Evolutionary conservation across 495 filamentous ascomycete species (phyloP), one percentile per base, ranked within the genome.

Genomic region (Daldinia grandis): DNA sequence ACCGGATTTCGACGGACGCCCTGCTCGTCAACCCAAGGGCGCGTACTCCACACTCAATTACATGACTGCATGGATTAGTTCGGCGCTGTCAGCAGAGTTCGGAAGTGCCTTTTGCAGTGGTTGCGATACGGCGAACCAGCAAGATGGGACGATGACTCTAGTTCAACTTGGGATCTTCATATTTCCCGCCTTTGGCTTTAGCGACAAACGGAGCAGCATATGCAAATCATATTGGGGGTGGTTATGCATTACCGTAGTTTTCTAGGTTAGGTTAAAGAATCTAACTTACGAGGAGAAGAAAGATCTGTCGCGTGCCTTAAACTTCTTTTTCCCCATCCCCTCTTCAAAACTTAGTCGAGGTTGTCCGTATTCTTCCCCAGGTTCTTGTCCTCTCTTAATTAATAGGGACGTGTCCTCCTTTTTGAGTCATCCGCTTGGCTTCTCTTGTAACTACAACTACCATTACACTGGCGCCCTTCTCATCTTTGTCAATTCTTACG

Each of bases 21-120:
- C 75, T 72, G 64, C 73, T 73, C 74, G 75, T 77, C 75, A 77
- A 75, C 58, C 65, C 62, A 77, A 77, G 75, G 75, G 75, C 75
- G 74, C 64, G 59, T 42, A 51, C 74, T 73, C 74, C 74, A 75
- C 74, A 62, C 30, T 56, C 31, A 55, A 27, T 64, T 64, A 61
- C 69, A 67, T 56, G 69, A 42, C 61, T 68, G 50, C 64, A 68
- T 68, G 69, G 64, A 25, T 62, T 35, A 49, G 40, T 57, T 72
- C 69, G 69, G 59, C 69, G 59, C 40, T 50, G 64, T 72, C 59
- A 68, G 64, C 70, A 73, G 44, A 73, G 70, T 54, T 50, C 65
- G 64, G 70, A 57, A 56, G 55, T 33, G 35, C 25, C 44, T 54
- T 60, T 42, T 72, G 50, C 56, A 21, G 64, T 30, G 3, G 50